phyloP scores from a whole-genome alignment of 257 asterid genomes.

The Capsicum baccatum region DNA sequence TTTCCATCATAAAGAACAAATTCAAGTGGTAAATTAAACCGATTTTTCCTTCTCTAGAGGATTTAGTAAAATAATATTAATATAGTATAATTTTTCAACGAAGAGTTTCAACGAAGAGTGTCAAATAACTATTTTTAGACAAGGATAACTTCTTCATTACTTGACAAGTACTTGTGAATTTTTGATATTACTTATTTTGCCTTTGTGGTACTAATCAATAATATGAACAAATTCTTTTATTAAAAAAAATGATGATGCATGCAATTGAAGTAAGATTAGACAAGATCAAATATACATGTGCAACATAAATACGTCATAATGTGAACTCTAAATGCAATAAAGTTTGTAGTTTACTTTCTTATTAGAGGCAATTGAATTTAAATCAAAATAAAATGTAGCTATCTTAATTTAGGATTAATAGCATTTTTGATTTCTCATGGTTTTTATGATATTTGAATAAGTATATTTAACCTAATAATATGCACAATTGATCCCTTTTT shows the following conservation, averaged over 20 bases:
- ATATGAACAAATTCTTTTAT: background rate
- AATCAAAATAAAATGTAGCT: too few species aligned
- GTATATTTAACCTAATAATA: background rate
- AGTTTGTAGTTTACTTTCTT: background rate
- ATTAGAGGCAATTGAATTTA: background rate
- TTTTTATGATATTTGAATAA: background rate
- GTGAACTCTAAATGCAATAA: too few species aligned
- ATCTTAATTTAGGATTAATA: background rate
- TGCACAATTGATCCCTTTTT: background rate
- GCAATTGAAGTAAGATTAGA: background rate
- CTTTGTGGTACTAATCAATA: background rate
- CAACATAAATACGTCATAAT: background rate
- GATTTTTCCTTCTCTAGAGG: too few species aligned
- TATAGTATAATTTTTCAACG: too few species aligned
- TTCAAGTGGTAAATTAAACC: too few species aligned
- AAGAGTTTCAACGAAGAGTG: too few species aligned
- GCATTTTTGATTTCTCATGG: background rate
- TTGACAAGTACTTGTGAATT: too few species aligned
- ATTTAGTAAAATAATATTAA: too few species aligned
- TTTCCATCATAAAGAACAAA: too few species aligned
- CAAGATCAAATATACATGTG: background rate
- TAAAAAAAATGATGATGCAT: background rate
- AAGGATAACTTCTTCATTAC: too few species aligned
- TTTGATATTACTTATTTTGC: too few species aligned
- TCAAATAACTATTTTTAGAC: too few species aligned